Conservation (phyloP, 1,139 yeast species). For the Suhomyces bokatorum region DNA sequence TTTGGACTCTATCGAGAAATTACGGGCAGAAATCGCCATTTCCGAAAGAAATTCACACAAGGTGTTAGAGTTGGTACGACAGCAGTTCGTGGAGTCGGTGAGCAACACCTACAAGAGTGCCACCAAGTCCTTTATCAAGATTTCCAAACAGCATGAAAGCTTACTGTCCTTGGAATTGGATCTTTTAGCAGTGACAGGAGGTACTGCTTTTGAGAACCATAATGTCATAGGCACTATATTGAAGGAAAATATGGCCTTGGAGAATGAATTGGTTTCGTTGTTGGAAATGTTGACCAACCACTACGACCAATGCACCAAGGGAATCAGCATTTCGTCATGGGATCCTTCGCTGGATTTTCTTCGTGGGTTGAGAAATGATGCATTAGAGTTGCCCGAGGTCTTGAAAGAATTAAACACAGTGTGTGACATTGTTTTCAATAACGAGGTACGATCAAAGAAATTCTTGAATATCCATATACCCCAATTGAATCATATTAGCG, state of each 20-base stretch:
- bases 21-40: constrained; percentile 29
- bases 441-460: constrained; percentile 36
- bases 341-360: constrained; percentile 21
- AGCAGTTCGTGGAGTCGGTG: constrained; percentile 20
- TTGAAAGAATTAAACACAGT: constrained; percentile 27
- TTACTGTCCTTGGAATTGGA: constrained; percentile 20
- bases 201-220: constrained; percentile 4
- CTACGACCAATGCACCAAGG: constrained; percentile 71
- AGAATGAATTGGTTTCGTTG: constrained; percentile 68
- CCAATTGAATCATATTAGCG: constrained; percentile 20
- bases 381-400: constrained; percentile 29
- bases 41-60: constrained; percentile 31
- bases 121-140: constrained; percentile 18
- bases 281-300: constrained; percentile 76
- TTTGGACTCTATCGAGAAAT: constrained; percentile 30
- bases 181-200: constrained; percentile 4
- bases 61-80: constrained; percentile 23
- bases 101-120: constrained; percentile 18
- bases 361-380: constrained; percentile 36
- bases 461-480: constrained; percentile 20
- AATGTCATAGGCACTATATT: constrained; percentile 14
- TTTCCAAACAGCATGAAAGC: constrained; percentile 25
- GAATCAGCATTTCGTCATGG: constrained; percentile 5
- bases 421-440: constrained; percentile 39
- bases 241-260: constrained; percentile 52